Percentiles rank a stretch among this genome's conserved stretches.
These are phyloP conservation scores for Neonectria punicea DNA, from an alignment of 2,329 filamentous ascomycete genomes.

Conservation along the genomic window DNA sequence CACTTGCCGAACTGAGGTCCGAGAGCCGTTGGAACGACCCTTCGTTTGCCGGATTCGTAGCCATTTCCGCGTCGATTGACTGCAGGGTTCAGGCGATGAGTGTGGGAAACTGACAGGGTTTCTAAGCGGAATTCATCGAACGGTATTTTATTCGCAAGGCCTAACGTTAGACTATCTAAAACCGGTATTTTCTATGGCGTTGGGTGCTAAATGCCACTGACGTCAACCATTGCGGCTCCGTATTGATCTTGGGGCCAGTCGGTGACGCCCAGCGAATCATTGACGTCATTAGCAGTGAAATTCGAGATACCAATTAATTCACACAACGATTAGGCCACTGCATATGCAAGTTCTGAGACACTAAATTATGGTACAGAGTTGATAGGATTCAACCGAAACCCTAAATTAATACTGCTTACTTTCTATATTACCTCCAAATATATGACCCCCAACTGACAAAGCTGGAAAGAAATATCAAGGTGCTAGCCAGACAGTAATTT, in stretches of 20 bases:
- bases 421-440: too few species aligned
- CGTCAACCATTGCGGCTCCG: not conserved
- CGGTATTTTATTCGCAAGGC: not conserved
- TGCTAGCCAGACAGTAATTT: too few species aligned
- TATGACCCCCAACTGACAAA: too few species aligned
- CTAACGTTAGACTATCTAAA: not conserved
- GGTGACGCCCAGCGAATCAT: not conserved
- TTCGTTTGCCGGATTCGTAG: not conserved
- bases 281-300: not conserved
- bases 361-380: too few species aligned
- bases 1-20: conserved; percentile 31
- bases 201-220: not conserved
- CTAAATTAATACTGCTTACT: too few species aligned
- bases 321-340: too few species aligned
- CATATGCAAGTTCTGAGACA: too few species aligned
- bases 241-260: not conserved
- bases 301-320: not conserved
- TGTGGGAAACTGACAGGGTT: not conserved
- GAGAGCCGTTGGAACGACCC: conserved; percentile 32
- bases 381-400: too few species aligned
- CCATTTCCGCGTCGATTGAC: not conserved
- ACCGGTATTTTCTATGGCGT: not conserved
- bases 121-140: not conserved
- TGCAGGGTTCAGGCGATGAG: not conserved
- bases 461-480: too few species aligned